Evolutionary conservation across 2,329 filamentous ascomycete species (phyloP).

Genomic region (Xylaria polymorpha): DNA sequence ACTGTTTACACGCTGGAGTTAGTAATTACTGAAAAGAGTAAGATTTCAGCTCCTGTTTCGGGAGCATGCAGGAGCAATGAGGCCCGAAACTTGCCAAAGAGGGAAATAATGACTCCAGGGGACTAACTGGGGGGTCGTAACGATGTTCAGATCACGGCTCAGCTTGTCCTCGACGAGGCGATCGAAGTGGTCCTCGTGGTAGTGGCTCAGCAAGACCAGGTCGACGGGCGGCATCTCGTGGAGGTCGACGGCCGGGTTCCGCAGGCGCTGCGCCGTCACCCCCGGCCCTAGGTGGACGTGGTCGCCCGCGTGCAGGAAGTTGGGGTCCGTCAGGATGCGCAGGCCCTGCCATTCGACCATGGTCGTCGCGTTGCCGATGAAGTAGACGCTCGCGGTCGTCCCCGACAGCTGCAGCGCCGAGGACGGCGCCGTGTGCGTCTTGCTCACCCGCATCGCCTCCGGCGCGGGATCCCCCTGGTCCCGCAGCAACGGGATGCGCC

Average conservation of each 20-base stretch:
- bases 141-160: slow-evolving; percentile 66
- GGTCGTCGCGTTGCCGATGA: slow-evolving; percentile 68
- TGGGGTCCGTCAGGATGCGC: slow-evolving; percentile 68
- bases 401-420: background rate
- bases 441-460: slow-evolving; percentile 40
- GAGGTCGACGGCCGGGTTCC: slow-evolving; percentile 70
- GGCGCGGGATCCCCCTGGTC: slow-evolving; percentile 40
- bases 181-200: slow-evolving; percentile 66
- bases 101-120: too few relatives aligned
- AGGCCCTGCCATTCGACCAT: slow-evolving; percentile 63
- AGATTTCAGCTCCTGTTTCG: too few relatives aligned
- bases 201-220: slow-evolving; percentile 70
- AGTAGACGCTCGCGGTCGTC: slow-evolving; percentile 59
- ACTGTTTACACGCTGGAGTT: too few relatives aligned
- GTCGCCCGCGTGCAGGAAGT: slow-evolving; percentile 74
- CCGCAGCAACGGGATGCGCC: slow-evolving; percentile 49
- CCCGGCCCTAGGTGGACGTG: slow-evolving; percentile 75
- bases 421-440: slow-evolving; percentile 45
- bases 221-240: slow-evolving; percentile 70
- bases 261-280: slow-evolving; percentile 64
- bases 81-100: too few relatives aligned
- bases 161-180: slow-evolving; percentile 53
- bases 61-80: too few relatives aligned
- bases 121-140: slow-evolving; percentile 74
- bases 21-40: too few relatives aligned